Conservation (phyloP, 2,329 filamentous ascomycete genomes). For the Verticillium albo-atrum region DNA sequence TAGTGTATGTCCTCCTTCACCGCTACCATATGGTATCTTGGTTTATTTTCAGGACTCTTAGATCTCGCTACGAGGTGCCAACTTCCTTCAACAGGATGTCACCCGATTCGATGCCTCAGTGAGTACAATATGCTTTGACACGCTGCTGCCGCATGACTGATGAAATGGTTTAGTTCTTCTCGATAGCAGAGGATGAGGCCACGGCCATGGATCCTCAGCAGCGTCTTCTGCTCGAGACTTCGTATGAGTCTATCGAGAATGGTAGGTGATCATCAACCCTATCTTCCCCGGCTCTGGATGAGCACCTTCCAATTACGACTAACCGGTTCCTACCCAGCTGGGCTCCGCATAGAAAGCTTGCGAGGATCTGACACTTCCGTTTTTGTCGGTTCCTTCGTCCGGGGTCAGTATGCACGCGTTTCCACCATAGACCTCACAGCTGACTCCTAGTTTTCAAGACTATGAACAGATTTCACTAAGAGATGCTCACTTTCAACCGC, state of each 20-base stretch:
- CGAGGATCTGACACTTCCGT: constrained; percentile 41
- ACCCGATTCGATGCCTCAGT: constrained; percentile 45
- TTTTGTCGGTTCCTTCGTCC: constrained; percentile 47
- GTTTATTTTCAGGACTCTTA: constrained; percentile 11
- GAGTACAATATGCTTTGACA: constrained; percentile 13
- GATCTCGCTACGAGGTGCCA: constrained; percentile 44
- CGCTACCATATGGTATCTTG: background rate
- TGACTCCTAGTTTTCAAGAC: constrained; percentile 24
- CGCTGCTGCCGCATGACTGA: background rate
- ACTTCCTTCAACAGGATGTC: constrained; percentile 44
- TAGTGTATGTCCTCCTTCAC: constrained; percentile 29
- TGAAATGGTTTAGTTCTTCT: constrained; percentile 38
- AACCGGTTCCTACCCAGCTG: constrained; percentile 24
- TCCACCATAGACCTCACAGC: constrained; percentile 1
- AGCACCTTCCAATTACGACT: background rate
- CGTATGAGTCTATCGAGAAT: constrained; percentile 47
- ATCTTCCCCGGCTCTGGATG: background rate
- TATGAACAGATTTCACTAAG: constrained; percentile 46
- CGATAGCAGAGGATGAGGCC: constrained; percentile 43
- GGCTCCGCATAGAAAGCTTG: constrained; percentile 36
- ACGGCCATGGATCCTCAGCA: constrained; percentile 50
- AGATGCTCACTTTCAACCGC: constrained; percentile 44
- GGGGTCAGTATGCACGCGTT: constrained; percentile 26
- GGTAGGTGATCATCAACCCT: constrained; percentile 23
- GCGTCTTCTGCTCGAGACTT: constrained; percentile 44